Evolutionary conservation across 148 eudicot genomes (phyloP).

Genomic region (Rhododendron williamsianum): DNA sequence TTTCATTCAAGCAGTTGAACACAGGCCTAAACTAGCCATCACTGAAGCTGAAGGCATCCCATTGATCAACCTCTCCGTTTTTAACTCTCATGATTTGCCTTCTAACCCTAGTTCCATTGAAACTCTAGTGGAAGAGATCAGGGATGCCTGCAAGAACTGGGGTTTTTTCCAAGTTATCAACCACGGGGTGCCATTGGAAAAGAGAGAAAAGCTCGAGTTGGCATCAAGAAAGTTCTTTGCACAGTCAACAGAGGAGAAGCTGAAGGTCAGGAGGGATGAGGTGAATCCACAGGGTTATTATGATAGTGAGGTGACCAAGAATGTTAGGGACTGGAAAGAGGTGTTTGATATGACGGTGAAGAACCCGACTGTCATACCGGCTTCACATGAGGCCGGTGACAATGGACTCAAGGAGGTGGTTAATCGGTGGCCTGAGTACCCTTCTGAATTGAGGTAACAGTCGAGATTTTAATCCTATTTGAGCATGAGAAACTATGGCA

Average conservation of each 20-base stretch:
- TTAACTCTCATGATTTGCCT: constrained; percentile 12
- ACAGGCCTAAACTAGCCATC: constrained; percentile 10
- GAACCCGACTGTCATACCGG: constrained; percentile 25
- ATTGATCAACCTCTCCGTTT: constrained; percentile 36
- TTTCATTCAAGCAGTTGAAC: constrained; percentile 19
- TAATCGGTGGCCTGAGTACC: constrained; percentile 41
- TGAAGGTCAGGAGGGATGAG: constrained; percentile 38
- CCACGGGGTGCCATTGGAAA: constrained; percentile 37
- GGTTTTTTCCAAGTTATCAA: constrained; percentile 55
- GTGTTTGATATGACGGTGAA: constrained; percentile 34
- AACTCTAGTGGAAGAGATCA: constrained; percentile 22
- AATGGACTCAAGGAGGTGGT: constrained; percentile 12
- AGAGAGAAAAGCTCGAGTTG: constrained; percentile 16
- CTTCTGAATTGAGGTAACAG: constrained; percentile 27
- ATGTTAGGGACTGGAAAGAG: constrained; percentile 55
- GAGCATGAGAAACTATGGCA: neutral
- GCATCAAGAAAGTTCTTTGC: constrained; percentile 36
- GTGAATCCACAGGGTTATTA: constrained; percentile 39
- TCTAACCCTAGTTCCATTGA: neutral
- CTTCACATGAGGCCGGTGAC: constrained; percentile 24
- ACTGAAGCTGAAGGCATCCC: constrained; percentile 29
- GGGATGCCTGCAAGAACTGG: constrained; percentile 45
- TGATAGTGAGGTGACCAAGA: constrained; percentile 41
- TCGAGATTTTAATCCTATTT: neutral
- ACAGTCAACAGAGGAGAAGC: constrained; percentile 35